These are phyloP conservation scores for Chalciporus sp. DNA, from an alignment of 1,284 basidiomycete genomes.

Conservation along the genomic window DNA sequence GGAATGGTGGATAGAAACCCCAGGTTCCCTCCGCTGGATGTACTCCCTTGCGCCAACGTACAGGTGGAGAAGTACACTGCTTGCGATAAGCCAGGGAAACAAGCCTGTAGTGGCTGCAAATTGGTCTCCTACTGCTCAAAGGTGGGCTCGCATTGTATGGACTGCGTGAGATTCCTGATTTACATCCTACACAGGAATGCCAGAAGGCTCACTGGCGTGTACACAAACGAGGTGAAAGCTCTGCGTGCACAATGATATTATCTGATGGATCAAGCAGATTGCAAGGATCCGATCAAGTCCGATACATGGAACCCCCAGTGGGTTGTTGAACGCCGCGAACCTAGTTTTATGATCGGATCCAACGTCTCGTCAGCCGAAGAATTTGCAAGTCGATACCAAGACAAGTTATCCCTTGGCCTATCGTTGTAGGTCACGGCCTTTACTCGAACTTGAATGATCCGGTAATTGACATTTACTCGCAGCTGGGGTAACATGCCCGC, in stretches of 20 bases:
- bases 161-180: neutral
- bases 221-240: constrained; percentile 27
- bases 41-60: constrained; percentile 31
- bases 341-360: constrained; percentile 19
- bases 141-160: neutral
- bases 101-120: constrained; percentile 32
- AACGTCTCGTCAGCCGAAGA: constrained; percentile 9
- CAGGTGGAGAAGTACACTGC: constrained; percentile 11
- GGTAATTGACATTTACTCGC: neutral
- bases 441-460: neutral
- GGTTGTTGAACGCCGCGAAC: constrained; percentile 23
- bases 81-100: constrained; percentile 22
- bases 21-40: constrained; percentile 23
- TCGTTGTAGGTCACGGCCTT: constrained; percentile 19
- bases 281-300: constrained; percentile 26
- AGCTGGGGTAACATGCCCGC: constrained; percentile 31
- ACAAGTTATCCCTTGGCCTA: constrained; percentile 19
- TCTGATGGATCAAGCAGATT: constrained; percentile 18
- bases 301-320: constrained; percentile 27
- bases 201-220: constrained; percentile 2
- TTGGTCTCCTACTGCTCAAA: constrained; percentile 39
- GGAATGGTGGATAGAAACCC: constrained; percentile 11
- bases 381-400: constrained; percentile 8
- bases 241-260: neutral
- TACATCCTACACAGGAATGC: neutral